phyloP scores from a whole-genome alignment of 2,329 filamentous ascomycete genomes.

The Clonostachys byssicola region DNA sequence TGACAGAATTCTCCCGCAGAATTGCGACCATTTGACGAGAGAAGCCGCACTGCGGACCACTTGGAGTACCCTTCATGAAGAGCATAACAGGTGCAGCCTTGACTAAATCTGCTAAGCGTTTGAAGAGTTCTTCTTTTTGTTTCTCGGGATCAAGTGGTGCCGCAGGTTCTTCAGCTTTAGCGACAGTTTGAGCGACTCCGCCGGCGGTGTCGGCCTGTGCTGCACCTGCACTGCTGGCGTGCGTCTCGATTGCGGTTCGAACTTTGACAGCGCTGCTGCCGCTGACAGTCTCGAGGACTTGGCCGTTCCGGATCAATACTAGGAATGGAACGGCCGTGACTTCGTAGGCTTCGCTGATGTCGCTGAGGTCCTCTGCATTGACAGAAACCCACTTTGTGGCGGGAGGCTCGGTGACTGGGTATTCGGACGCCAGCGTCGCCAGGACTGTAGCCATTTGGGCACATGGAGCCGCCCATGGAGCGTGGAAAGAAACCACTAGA shows the following conservation, averaged over 20 bases:
- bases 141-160: conserved; percentile 44
- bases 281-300: conserved; percentile 79
- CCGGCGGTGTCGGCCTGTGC: conserved; percentile 23
- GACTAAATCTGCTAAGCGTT: conserved; percentile 77
- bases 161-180: conserved; percentile 23
- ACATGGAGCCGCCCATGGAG: conserved; percentile 94
- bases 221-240: conserved; percentile 50
- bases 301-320: conserved; percentile 71
- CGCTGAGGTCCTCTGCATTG: conserved; percentile 91
- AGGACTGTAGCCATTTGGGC: conserved; percentile 90
- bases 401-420: conserved; percentile 63
- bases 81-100: conserved; percentile 97
- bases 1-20: conserved; percentile 82
- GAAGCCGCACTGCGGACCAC: conserved; percentile 85
- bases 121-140: conserved; percentile 80
- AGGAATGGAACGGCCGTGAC: conserved; percentile 93
- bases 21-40: conserved; percentile 84
- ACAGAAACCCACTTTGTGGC: conserved; percentile 81
- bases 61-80: conserved; percentile 97
- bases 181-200: conserved; percentile 27
- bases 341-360: conserved; percentile 88
- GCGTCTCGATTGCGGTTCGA: conserved; percentile 77
- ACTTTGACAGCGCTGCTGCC: conserved; percentile 88
- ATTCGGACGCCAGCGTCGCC: conserved; percentile 79
- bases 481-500: conserved; percentile 88